Evolutionary conservation across 129 eudicot genomes (phyloP).

Genomic region (Glebionis coronaria): DNA sequence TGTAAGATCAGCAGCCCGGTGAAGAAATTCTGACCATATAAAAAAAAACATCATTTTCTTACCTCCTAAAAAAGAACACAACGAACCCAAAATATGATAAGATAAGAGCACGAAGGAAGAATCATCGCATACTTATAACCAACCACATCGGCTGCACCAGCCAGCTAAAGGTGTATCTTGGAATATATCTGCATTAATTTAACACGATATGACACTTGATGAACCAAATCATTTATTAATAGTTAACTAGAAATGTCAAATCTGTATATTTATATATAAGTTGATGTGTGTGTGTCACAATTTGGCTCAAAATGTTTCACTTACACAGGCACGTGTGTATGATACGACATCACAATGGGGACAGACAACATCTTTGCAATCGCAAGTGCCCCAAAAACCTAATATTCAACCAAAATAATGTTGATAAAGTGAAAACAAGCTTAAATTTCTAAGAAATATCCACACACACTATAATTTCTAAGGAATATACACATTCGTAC

Average conservation of each 20-base stretch:
- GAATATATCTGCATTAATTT: constrained; percentile 71
- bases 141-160: constrained; percentile 96
- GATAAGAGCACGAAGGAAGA: too few species aligned
- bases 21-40: constrained; percentile 72
- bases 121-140: constrained; percentile 21
- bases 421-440: background rate
- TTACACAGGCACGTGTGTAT: constrained; percentile 99
- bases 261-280: background rate
- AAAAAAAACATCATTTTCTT: too few species aligned
- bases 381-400: constrained; percentile 95
- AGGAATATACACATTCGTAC: constrained; percentile 24
- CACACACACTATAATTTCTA: background rate
- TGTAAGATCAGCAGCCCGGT: constrained; percentile 95
- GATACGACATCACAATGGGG: constrained; percentile 98
- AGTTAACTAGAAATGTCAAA: background rate
- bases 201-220: constrained; percentile 16
- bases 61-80: too few species aligned
- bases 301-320: constrained; percentile 28
- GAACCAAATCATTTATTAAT: background rate
- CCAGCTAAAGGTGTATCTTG: constrained; percentile 98
- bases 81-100: too few species aligned
- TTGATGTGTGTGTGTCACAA: background rate
- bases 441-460: background rate
- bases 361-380: constrained; percentile 91
- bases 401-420: constrained; percentile 13